These are phyloP conservation scores for Acidomyces sp. DNA, from an alignment of 495 filamentous ascomycete genomes.

Conservation along the genomic window DNA sequence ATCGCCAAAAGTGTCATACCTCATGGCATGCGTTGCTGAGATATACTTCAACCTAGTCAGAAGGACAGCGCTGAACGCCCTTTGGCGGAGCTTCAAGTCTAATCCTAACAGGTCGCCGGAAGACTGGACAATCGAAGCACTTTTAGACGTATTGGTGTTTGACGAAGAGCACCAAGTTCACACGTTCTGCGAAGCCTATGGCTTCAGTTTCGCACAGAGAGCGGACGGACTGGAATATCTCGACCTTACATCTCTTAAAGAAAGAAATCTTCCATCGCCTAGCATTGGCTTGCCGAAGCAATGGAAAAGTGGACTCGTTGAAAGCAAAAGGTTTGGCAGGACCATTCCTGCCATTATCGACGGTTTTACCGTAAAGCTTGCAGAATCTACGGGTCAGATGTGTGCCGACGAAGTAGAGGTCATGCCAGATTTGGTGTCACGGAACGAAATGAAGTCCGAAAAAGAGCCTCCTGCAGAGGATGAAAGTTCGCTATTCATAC, in stretches of 20 bases:
- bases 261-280: conserved; percentile 12
- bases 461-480: conserved; percentile 1
- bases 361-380: conserved; percentile 15
- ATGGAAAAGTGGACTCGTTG: conserved; percentile 18
- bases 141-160: conserved; percentile 56
- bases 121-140: conserved; percentile 57
- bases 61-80: conserved; percentile 56
- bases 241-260: conserved; percentile 21
- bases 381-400: conserved; percentile 14
- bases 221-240: conserved; percentile 24
- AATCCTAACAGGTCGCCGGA: conserved; percentile 42
- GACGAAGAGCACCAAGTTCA: conserved; percentile 59
- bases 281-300: conserved; percentile 10
- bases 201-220: conserved; percentile 42
- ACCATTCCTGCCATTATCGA: conserved; percentile 20
- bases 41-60: conserved; percentile 77
- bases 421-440: conserved; percentile 4
- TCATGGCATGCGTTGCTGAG: conserved; percentile 89
- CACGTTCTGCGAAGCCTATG: conserved; percentile 56
- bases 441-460: not conserved
- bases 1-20: conserved; percentile 60
- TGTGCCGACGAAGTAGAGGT: conserved; percentile 9
- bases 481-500: not conserved
- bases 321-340: conserved; percentile 19
- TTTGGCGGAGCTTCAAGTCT: conserved; percentile 46